A percentile compares a stretch with the other conserved stretches of the same genome.
phyloP scores from a whole-genome alignment of 148 eudicot species.

The Persicaria tinctoria region DNA sequence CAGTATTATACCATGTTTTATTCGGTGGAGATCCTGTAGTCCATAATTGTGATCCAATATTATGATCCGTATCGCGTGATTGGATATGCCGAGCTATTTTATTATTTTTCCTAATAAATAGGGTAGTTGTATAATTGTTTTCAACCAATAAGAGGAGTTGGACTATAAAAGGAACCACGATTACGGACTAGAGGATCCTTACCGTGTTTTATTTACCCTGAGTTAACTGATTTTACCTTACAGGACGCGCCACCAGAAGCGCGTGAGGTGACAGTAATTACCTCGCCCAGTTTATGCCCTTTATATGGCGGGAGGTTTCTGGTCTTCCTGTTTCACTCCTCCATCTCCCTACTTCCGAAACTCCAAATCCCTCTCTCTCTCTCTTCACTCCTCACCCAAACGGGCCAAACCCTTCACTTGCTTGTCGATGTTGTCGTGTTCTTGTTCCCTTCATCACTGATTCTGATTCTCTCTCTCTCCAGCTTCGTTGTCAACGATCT shows the following conservation, averaged over 20 bases:
- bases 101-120: too few species aligned
- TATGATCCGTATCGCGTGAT: too few species aligned
- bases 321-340: conserved; percentile 3
- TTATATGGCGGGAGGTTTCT: conserved; percentile 28
- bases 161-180: too few species aligned
- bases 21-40: too few species aligned
- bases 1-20: too few species aligned
- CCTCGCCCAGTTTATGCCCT: conserved; percentile 5
- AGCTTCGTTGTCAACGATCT: conserved; percentile 17
- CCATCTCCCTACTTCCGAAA: conserved; percentile 1
- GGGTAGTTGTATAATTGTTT: too few species aligned
- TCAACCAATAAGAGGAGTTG: too few species aligned
- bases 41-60: too few species aligned
- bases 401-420: conserved; percentile 11
- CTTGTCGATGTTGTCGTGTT: background rate
- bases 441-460: background rate
- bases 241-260: conserved; percentile 11
- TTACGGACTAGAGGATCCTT: too few species aligned
- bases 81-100: too few species aligned
- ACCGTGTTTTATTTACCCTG: too few species aligned
- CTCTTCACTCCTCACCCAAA: background rate
- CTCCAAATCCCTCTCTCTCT: background rate
- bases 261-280: background rate
- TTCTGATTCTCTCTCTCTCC: background rate
- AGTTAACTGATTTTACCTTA: too few species aligned